A percentile compares a stretch with the other conserved stretches of the same genome.
These are phyloP conservation scores for Tuber indicum DNA, from an alignment of 495 filamentous ascomycete species.

Conservation along the genomic window DNA sequence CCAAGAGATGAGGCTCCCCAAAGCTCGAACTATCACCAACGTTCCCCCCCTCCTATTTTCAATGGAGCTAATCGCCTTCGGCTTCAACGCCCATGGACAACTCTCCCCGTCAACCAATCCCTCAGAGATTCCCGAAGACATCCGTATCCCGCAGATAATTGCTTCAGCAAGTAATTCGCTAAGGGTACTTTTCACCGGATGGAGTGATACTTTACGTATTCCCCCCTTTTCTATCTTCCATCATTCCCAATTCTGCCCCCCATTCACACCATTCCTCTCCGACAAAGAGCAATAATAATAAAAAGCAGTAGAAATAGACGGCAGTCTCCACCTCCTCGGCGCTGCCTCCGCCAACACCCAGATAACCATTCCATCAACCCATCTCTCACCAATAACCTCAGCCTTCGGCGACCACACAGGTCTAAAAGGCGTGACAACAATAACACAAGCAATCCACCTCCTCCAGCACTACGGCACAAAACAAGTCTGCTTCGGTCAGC, in stretches of 20 bases:
- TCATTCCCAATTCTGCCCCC: not conserved
- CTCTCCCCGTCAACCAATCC: slow-evolving; percentile 12
- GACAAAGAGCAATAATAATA: slow-evolving; percentile 10
- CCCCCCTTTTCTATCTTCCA: not conserved
- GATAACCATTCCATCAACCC: slow-evolving; percentile 3
- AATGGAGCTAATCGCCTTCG: slow-evolving; percentile 18
- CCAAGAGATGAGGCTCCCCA: slow-evolving; percentile 31
- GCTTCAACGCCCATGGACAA: slow-evolving; percentile 33
- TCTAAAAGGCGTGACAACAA: slow-evolving; percentile 15
- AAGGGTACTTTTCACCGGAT: slow-evolving; percentile 31
- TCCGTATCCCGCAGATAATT: slow-evolving; percentile 21
- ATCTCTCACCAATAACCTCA: not conserved
- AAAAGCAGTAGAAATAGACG: slow-evolving; percentile 24
- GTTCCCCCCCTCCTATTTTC: not conserved
- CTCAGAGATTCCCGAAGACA: slow-evolving; percentile 19
- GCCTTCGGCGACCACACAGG: slow-evolving; percentile 29
- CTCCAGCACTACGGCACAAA: not conserved
- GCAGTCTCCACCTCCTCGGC: slow-evolving; percentile 18
- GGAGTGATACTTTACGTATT: slow-evolving; percentile 34
- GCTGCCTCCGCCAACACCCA: slow-evolving; percentile 16
- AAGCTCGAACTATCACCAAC: not conserved
- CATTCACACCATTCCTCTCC: not conserved
- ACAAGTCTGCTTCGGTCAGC: not conserved
- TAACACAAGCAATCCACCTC: not conserved
- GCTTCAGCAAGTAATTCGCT: slow-evolving; percentile 14